These are phyloP conservation scores for Arthrobotrys pseudoclavata DNA, from an alignment of 2,329 filamentous ascomycete genomes.

Conservation along the genomic window DNA sequence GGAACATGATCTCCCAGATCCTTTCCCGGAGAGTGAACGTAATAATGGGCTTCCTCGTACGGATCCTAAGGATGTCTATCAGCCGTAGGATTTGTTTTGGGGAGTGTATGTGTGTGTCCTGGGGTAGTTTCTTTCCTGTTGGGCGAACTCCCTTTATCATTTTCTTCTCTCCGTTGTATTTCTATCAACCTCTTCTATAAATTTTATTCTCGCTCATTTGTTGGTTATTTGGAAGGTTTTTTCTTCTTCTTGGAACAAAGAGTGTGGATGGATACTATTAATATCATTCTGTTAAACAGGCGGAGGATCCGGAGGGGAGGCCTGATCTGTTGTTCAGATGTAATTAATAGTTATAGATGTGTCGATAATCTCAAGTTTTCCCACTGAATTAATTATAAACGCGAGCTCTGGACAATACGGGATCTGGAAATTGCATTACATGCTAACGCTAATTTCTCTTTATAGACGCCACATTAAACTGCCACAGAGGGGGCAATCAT, in stretches of 20 bases:
- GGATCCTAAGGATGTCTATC: not conserved
- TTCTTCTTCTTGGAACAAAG: not conserved
- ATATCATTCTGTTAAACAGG: not conserved
- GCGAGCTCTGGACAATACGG: not conserved
- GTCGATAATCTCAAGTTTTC: not conserved
- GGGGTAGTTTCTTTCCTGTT: not conserved
- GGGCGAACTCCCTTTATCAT: not conserved
- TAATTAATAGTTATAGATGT: not conserved
- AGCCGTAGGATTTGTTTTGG: not conserved
- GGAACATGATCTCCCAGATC: conserved; percentile 8
- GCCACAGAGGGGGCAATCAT: no score
- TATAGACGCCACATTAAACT: no score
- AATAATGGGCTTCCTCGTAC: conserved; percentile 38
- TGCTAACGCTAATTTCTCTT: no score
- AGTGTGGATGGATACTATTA: not conserved
- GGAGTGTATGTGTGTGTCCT: not conserved
- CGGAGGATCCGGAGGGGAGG: not conserved
- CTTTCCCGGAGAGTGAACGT: conserved; percentile 1
- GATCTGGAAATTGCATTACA: no score
- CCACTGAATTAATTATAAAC: not conserved
- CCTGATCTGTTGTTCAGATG: not conserved
- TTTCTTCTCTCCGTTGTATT: not conserved
- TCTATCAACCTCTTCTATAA: not conserved
- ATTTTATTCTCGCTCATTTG: not conserved
- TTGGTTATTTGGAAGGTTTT: not conserved